Base-by-base conservation (phyloP, 2,329 filamentous ascomycete genomes). In the Apiospora pterosperma region DNA sequence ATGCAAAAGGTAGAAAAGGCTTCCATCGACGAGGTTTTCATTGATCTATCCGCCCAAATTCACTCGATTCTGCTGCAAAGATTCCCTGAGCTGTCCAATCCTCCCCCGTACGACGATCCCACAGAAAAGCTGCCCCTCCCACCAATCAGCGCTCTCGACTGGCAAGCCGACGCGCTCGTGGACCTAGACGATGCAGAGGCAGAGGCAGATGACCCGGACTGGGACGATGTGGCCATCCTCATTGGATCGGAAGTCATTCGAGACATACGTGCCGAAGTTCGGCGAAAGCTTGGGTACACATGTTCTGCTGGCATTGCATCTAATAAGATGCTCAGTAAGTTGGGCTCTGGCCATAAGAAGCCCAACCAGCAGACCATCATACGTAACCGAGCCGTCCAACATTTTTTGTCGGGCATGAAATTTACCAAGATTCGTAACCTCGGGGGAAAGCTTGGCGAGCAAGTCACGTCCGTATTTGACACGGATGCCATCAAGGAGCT, bases 341-440 rank as follows among this genome's bases (percentile, higher is more conserved):
- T 99, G 64, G 96, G 95, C 36, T 97, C 93, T 28, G 93, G 87
- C 7, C 89, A 94, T 80, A 94, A 93, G 79, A 99, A 99, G 77
- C 96, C 96, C 38, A 96, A 97, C 74, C 88, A 91, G 70, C 96
- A 99, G 78, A 98, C 95, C 0, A 88, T 98, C n/a, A 89, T 99
- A 60, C 90, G 96, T 28, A 95, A 92, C 74, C 88, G 93, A 59
- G 95, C 95, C 1, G 84, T 93, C 2, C 83, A 89, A 67, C 84
- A 90, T 52, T 99, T 99, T 73, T 80, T 99, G 48, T 86, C 86
- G 10, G 87, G 87, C 19, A 93, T 97, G 82, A 97, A 97, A 74
- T 95, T 97, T 73, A 97, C 93, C 19, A 97, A 97, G 77, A 96
- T 99, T 63, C 87, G 95, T 19, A 97, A 95, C 76, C 80, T 99